Evolutionary conservation across 2,329 filamentous ascomycete genomes (phyloP), one percentile per base, ranked within the genome.

Genomic region (Hymenoscyphus scutula): DNA sequence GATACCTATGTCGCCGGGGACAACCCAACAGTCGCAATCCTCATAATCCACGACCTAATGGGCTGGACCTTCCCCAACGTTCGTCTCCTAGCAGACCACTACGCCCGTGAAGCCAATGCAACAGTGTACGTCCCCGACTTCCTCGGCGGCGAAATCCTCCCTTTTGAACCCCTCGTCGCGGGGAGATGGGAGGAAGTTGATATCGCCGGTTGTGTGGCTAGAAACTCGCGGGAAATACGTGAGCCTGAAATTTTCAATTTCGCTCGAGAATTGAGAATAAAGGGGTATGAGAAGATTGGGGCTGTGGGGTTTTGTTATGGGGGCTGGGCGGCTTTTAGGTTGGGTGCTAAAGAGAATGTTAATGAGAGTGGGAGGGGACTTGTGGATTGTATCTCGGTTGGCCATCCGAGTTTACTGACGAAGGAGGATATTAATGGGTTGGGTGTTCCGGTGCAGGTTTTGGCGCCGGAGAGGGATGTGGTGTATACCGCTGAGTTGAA

Each of bases 1-100:
- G 56, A 76, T 15, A 65, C 69, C 34, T 81, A 81, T 65, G 69
- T 79, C 25, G 68, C 75, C 0, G 77, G 77, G 2, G 62, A 65
- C 19, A 77, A 75, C 56, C 58, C 68, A 13, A 63, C 76, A 3
- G 67, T 71, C 0, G 76, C 77, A 1, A 69, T 80, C 19, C 60
- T 80, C 0, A 32, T 77, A 58, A 70, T 79, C 38, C 72, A 74
- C 53, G 78, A 79, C 57, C 66, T 80, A 17, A 73, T 78, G 5
- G 78, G 78, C 41, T 82, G 79, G 78, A 78, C 67, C 1, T 79
- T 80, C 56, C 68, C 71, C 29, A 82, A 82, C 64, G 65, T 73
- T 38, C 75, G 79, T 0, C 70, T 82, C 1, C 72, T 82, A 1
- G 79, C 79, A 1, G 80, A 82, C 60, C 74, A 79, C 68, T 81